A percentile compares a stretch with the other conserved stretches of the same genome.
phyloP scores from a whole-genome alignment of 352 stramenopile species.

The Peronospora farinosa region DNA sequence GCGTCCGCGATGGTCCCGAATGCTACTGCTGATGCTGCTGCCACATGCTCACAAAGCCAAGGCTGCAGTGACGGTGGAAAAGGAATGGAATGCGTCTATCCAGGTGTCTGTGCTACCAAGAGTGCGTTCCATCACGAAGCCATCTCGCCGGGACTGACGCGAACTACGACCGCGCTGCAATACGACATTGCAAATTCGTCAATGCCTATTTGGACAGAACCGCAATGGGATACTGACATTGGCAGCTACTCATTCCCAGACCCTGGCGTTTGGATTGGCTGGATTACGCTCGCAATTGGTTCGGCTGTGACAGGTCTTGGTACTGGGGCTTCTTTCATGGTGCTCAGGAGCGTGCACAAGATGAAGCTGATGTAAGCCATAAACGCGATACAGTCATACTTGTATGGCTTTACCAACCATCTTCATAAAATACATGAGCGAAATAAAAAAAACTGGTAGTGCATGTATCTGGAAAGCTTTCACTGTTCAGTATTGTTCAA shows the following conservation, averaged over 20 bases:
- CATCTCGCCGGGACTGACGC: constrained; percentile 54
- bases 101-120: constrained; percentile 55
- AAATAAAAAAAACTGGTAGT: no score
- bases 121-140: constrained; percentile 74
- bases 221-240: constrained; percentile 56
- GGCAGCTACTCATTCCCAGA: constrained; percentile 79
- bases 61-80: constrained; percentile 42
- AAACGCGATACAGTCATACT: not conserved
- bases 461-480: no score
- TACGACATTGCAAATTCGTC: constrained; percentile 61
- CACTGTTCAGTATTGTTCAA: no score
- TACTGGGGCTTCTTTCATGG: constrained; percentile 35
- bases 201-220: constrained; percentile 75
- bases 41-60: constrained; percentile 49
- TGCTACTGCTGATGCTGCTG: constrained; percentile 21
- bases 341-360: constrained; percentile 67
- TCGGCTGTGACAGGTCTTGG: constrained; percentile 40
- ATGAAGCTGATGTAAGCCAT: constrained; percentile 71
- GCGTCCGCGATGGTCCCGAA: constrained; percentile 50
- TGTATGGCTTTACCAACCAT: not conserved
- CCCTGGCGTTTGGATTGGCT: constrained; percentile 63
- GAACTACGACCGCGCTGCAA: constrained; percentile 38
- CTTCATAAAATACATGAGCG: not conserved
- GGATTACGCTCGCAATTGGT: constrained; percentile 54
- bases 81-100: constrained; percentile 69